Conservation (phyloP, 2,329 filamentous ascomycete genomes). For the Coniochaeta sp. region DNA sequence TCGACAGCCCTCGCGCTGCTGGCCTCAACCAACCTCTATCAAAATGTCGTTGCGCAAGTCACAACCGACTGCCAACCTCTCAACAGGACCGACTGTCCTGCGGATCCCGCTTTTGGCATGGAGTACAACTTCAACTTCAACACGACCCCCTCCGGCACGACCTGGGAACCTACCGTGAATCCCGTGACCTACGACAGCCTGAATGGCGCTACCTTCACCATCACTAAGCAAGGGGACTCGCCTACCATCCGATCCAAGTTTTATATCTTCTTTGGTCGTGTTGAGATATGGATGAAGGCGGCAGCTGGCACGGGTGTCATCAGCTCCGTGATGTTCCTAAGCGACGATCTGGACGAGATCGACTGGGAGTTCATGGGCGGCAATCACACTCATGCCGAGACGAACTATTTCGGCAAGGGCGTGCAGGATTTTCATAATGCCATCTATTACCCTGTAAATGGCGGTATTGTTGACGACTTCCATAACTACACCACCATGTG, state of each 20-base stretch:
- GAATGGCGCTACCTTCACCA: constrained; percentile 64
- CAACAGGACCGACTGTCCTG: constrained; percentile 57
- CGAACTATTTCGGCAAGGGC: constrained; percentile 78
- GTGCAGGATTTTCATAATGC: constrained; percentile 56
- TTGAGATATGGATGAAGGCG: constrained; percentile 72
- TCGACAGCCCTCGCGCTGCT: constrained; percentile 30
- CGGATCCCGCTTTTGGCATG: constrained; percentile 64
- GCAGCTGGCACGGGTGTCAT: constrained; percentile 70
- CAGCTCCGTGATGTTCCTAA: constrained; percentile 75
- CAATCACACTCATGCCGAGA: constrained; percentile 55
- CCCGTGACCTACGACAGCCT: constrained; percentile 52
- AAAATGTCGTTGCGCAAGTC: constrained; percentile 61
- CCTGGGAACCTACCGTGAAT: constrained; percentile 66
- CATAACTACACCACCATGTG: constrained; percentile 75
- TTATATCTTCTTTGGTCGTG: constrained; percentile 79
- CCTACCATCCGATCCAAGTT: constrained; percentile 74
- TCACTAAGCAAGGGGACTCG: constrained; percentile 63
- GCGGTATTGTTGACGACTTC: constrained; percentile 50
- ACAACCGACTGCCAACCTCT: constrained; percentile 72
- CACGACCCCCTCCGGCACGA: constrained; percentile 44
- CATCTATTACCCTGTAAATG: constrained; percentile 46
- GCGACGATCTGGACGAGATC: constrained; percentile 78
- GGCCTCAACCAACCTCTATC: constrained; percentile 26
- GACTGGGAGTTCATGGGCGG: constrained; percentile 79
- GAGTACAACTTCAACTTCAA: constrained; percentile 60